Base-by-base conservation (phyloP, 257 asterid species). In the Capsicum rhomboideum region DNA sequence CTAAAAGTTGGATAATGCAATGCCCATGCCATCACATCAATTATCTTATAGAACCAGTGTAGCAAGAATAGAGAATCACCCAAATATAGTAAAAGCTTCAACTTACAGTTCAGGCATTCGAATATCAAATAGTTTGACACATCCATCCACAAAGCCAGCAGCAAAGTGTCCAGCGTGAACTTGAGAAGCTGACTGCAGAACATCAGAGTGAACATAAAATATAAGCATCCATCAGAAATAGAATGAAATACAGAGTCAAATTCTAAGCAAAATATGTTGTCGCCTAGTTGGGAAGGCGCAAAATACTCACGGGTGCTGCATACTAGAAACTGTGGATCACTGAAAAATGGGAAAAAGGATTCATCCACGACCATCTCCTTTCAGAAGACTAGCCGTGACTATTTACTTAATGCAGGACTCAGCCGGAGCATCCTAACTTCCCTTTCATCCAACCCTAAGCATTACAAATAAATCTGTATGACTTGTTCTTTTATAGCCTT, bases 141-240 rank as follows among this genome's bases (percentile, higher is more conserved):
- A 92, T 75, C 99, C 99, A 90, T 96, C 99, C 26, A 87, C 89
- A 88, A 90, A 96, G 84, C 99, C 99, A 84, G 98, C 97, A 46
- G 97, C 97, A 50, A 96, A 94, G 84, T 96, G 98, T 74, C 97
- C 94, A 69, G 93, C 97, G 50, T 96, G 96, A 85, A 96, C 97
- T 90, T 92, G 97, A 82, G 99, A 96, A 89, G 90, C 98, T 83
- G 98, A 91, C 99, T 96, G 85, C 84, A 83, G 16, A 79, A 86
- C 58, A 64, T 84, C 37, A 18, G 85, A 18, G 75, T 78, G 68
- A n/a, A 82, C 3, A 14, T 8, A 49, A 67, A 61, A 71, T 63
- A 14, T 28, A 23, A 31, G 20, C 18, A 59, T 29, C 55, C 26
- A 83, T 50, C 82, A 77, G 82, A 50, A 26, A 49, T 16, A 6